Evolutionary conservation across 2,329 filamentous ascomycete genomes (phyloP).

Genomic region (Xylariaceae sp.): DNA sequence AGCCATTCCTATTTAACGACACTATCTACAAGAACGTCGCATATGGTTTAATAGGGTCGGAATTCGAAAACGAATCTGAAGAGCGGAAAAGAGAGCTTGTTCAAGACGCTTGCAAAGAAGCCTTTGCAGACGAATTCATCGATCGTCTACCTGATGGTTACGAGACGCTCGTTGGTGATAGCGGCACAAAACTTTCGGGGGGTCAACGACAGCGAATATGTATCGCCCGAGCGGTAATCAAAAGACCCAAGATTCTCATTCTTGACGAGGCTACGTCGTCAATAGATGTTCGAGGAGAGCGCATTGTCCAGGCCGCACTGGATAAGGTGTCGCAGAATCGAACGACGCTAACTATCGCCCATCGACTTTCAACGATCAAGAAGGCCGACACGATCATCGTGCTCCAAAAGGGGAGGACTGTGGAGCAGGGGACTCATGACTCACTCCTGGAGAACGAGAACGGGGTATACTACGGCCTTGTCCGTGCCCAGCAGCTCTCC

Average conservation of each 20-base stretch:
- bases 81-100: slow-evolving; percentile 63
- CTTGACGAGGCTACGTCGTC: slow-evolving; percentile 79
- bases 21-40: slow-evolving; percentile 66
- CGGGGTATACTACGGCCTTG: slow-evolving; percentile 69
- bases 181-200: slow-evolving; percentile 77
- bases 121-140: slow-evolving; percentile 72
- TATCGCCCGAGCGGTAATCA: slow-evolving; percentile 74
- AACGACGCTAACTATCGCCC: slow-evolving; percentile 75
- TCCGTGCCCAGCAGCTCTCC: slow-evolving; percentile 63
- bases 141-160: slow-evolving; percentile 67
- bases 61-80: slow-evolving; percentile 55
- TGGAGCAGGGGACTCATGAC: slow-evolving; percentile 77
- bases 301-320: slow-evolving; percentile 66
- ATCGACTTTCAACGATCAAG: slow-evolving; percentile 74
- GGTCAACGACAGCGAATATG: slow-evolving; percentile 84
- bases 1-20: slow-evolving; percentile 69
- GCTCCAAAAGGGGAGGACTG: slow-evolving; percentile 68
- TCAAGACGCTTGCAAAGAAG: slow-evolving; percentile 64
- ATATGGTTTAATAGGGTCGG: slow-evolving; percentile 57
- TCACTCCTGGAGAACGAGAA: slow-evolving; percentile 62
- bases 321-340: slow-evolving; percentile 63
- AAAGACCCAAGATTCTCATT: slow-evolving; percentile 70
- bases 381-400: slow-evolving; percentile 81
- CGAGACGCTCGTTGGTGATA: slow-evolving; percentile 74
- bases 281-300: slow-evolving; percentile 56